phyloP scores from a whole-genome alignment of 805 yeast genomes.

The Sungouiella blattae region DNA sequence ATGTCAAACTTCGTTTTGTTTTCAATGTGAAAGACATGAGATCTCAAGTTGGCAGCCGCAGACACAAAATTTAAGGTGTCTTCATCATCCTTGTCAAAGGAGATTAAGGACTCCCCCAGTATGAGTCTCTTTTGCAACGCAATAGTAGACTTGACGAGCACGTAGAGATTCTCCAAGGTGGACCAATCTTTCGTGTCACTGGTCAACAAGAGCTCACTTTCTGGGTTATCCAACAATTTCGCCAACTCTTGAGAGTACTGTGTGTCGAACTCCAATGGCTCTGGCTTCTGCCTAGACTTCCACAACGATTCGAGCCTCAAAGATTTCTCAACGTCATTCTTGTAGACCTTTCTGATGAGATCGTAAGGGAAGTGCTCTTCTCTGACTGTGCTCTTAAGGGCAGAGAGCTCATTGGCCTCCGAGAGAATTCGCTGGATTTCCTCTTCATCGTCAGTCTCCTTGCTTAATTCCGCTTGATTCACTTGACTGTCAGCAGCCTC shows the following conservation, averaged over 20 bases:
- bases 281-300: slow-evolving; percentile 69
- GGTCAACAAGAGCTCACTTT: slow-evolving; percentile 14
- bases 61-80: slow-evolving; percentile 87
- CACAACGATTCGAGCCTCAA: slow-evolving; percentile 70
- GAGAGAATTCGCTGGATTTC: slow-evolving; percentile 62
- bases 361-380: slow-evolving; percentile 23
- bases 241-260: slow-evolving; percentile 12
- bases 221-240: slow-evolving; percentile 16
- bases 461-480: slow-evolving; percentile 21
- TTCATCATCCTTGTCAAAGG: slow-evolving; percentile 92
- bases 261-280: slow-evolving; percentile 45
- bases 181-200: slow-evolving; percentile 55
- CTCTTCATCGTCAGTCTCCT: slow-evolving; percentile 60
- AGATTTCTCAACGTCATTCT: slow-evolving; percentile 75
- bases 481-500: slow-evolving; percentile 32
- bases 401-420: slow-evolving; percentile 63
- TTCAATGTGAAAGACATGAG: slow-evolving; percentile 66
- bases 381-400: slow-evolving; percentile 22
- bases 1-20: slow-evolving; percentile 76
- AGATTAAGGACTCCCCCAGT: slow-evolving; percentile 37
- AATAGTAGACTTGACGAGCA: slow-evolving; percentile 48
- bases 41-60: slow-evolving; percentile 78
- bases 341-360: slow-evolving; percentile 60
- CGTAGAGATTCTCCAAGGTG: slow-evolving; percentile 57
- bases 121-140: slow-evolving; percentile 48